phyloP scores from a whole-genome alignment of 192 early-diverging fungal species.

The Backusella westeae region DNA sequence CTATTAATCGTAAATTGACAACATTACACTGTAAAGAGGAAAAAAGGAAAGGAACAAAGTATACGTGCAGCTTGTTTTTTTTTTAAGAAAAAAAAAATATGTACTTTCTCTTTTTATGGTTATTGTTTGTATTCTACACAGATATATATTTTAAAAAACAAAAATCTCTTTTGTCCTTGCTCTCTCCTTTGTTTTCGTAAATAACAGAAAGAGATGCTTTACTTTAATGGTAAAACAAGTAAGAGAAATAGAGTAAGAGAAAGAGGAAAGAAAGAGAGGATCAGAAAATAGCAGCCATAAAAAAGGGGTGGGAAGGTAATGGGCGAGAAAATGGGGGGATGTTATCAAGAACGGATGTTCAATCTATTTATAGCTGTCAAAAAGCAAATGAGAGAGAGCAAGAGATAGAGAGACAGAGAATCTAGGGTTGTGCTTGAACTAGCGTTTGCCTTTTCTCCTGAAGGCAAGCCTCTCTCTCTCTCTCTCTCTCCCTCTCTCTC shows the following conservation, averaged over 20 bases:
- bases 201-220: background rate
- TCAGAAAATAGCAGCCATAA: background rate
- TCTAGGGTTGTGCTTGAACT: background rate
- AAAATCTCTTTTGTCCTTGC: background rate
- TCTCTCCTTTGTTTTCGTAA: background rate
- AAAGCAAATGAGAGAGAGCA: background rate
- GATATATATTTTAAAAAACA: background rate
- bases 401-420: background rate
- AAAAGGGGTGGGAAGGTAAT: background rate
- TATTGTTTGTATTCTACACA: background rate
- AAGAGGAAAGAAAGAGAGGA: slow-evolving; percentile 1
- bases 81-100: background rate
- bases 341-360: background rate
- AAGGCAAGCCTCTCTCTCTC: background rate
- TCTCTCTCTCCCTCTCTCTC: background rate
- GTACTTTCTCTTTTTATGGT: background rate
- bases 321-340: background rate
- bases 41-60: background rate
- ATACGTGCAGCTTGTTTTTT: background rate
- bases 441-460: background rate
- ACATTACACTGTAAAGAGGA: background rate
- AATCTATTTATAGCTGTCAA: slow-evolving; percentile 6
- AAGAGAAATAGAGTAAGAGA: background rate
- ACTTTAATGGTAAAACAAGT: background rate
- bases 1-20: background rate